Percentiles rank a stretch among this genome's conserved stretches.
These are phyloP conservation scores for Lonicera japonica DNA, from an alignment of 129 eudicot genomes.

Conservation along the genomic window DNA sequence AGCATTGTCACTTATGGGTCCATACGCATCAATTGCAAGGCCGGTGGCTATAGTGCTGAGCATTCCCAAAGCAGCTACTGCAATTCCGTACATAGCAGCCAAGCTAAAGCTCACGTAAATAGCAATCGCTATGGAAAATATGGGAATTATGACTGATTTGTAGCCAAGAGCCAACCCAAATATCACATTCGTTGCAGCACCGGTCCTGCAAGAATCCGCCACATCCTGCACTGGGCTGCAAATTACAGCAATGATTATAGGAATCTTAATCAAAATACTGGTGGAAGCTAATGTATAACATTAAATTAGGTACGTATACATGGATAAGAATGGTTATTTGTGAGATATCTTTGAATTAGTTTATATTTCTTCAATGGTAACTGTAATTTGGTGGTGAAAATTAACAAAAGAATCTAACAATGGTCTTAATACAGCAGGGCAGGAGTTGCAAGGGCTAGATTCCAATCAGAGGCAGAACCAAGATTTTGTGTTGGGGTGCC, in stretches of 20 bases:
- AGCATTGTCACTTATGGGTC: conserved; percentile 52
- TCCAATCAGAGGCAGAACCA: no score
- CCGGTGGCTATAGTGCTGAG: conserved; percentile 53
- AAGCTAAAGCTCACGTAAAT: conserved; percentile 45
- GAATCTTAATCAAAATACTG: background rate
- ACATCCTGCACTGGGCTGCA: conserved; percentile 46
- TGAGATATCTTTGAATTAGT: background rate
- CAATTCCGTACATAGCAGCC: conserved; percentile 56
- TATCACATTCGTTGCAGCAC: conserved; percentile 50
- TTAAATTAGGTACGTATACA: no score
- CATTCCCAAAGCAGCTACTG: conserved; percentile 51
- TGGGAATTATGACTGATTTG: conserved; percentile 35
- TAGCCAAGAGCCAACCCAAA: conserved; percentile 41
- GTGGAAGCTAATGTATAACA: background rate
- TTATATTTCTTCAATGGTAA: background rate
- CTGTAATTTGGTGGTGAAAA: no score
- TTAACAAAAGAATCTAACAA: no score
- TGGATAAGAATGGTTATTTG: background rate
- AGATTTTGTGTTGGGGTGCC: no score
- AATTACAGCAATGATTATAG: background rate
- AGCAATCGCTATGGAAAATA: conserved; percentile 38
- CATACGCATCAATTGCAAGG: conserved; percentile 52
- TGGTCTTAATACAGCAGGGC: no score
- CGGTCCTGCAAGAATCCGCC: conserved; percentile 49
- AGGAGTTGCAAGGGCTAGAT: no score